These are phyloP conservation scores for Zopfochytrium polystomum DNA, from an alignment of 371 early-diverging fungal species.

Conservation along the genomic window DNA sequence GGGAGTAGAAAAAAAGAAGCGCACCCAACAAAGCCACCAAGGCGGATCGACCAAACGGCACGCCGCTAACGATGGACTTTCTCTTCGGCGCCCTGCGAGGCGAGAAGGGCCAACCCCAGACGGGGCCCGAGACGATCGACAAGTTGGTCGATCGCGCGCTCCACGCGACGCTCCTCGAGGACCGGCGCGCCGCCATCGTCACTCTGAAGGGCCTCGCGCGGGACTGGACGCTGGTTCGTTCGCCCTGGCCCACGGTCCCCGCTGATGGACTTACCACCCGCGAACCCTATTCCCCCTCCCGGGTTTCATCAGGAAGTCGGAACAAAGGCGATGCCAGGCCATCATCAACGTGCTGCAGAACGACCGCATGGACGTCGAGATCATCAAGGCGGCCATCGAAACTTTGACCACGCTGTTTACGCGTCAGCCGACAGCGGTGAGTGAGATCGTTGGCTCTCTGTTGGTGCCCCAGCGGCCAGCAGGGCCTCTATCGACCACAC, in stretches of 20 bases:
- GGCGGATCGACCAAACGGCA: too few relatives aligned
- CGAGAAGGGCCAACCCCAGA: conserved; percentile 73
- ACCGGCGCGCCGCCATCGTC: conserved; percentile 82
- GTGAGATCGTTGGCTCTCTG: not conserved
- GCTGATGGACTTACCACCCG: conserved; percentile 1
- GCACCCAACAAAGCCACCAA: too few relatives aligned
- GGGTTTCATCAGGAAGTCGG: conserved; percentile 71
- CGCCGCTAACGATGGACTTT: conserved; percentile 72
- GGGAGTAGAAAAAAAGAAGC: too few relatives aligned
- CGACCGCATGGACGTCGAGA: conserved; percentile 79
- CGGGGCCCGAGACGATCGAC: conserved; percentile 81
- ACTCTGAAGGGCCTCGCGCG: conserved; percentile 81
- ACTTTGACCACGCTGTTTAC: conserved; percentile 78
- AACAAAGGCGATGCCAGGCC: conserved; percentile 64
- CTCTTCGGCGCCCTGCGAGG: conserved; percentile 74
- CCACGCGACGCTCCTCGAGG: conserved; percentile 81
- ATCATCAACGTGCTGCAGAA: conserved; percentile 69
- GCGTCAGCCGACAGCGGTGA: conserved; percentile 22
- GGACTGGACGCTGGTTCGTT: conserved; percentile 68
- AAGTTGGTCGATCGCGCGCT: conserved; percentile 80
- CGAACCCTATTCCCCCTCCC: not conserved
- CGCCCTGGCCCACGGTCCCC: not conserved
- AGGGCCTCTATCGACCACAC: not conserved
- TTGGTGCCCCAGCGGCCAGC: not conserved
- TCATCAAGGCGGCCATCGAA: conserved; percentile 79